These are phyloP conservation scores for Macadamia tetraphylla DNA, from an alignment of 164 flowering plant genomes.

Conservation along the genomic window DNA sequence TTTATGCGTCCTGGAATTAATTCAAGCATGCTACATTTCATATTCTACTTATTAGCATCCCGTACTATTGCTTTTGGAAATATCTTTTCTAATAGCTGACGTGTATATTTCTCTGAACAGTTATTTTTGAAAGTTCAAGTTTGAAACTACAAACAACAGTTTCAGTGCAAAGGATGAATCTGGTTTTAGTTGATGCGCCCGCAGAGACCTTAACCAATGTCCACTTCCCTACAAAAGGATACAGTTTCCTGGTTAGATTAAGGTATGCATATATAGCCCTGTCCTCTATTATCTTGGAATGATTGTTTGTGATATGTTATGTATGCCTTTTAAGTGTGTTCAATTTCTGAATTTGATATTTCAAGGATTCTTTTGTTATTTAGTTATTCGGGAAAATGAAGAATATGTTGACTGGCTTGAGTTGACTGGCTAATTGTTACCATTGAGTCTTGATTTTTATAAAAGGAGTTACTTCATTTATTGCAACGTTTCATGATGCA, in stretches of 20 bases:
- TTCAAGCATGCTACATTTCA: neutral
- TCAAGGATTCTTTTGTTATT: neutral
- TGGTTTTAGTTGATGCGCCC: slow-evolving; percentile 55
- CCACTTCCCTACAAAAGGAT: slow-evolving; percentile 66
- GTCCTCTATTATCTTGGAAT: neutral
- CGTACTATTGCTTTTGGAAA: neutral
- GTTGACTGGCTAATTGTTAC: too few relatives aligned
- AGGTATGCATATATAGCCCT: slow-evolving; percentile 38
- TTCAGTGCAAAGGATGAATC: slow-evolving; percentile 39
- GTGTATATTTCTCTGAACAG: slow-evolving; percentile 28
- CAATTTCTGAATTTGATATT: neutral
- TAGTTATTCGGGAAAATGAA: neutral
- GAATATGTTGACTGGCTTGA: neutral
- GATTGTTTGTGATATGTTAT: neutral
- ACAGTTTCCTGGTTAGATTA: slow-evolving; percentile 58
- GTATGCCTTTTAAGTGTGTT: neutral
- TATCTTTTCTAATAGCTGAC: neutral
- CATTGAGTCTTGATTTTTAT: neutral
- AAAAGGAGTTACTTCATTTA: neutral
- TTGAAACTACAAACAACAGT: slow-evolving; percentile 55
- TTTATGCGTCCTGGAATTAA: neutral
- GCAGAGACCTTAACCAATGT: slow-evolving; percentile 60
- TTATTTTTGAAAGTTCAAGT: slow-evolving; percentile 36
- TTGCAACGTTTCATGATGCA: too few relatives aligned
- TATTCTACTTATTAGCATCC: neutral